Evolutionary conservation across 1,284 basidiomycete species (phyloP).

Genomic region (Filobasidium uniguttulatum): DNA sequence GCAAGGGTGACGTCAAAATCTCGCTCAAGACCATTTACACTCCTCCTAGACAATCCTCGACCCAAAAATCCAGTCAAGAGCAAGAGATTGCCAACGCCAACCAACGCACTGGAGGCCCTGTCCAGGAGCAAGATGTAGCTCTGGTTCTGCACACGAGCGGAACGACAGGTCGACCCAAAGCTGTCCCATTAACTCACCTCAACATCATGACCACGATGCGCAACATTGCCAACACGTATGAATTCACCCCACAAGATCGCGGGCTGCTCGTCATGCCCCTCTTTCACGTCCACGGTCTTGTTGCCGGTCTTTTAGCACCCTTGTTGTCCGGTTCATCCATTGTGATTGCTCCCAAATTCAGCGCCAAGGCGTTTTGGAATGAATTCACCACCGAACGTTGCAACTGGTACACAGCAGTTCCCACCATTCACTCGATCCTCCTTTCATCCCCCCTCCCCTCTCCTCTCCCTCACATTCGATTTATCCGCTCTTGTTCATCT

Average conservation of each 20-base stretch:
- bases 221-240: slow-evolving; percentile 48
- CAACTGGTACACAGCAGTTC: slow-evolving; percentile 44
- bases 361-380: slow-evolving; percentile 48
- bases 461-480: slow-evolving; percentile 37
- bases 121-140: slow-evolving; percentile 40
- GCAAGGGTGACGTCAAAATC: slow-evolving; percentile 15
- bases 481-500: slow-evolving; percentile 42
- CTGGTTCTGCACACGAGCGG: slow-evolving; percentile 45
- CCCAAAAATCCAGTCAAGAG: neutral
- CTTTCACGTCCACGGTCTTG: slow-evolving; percentile 47
- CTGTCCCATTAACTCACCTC: slow-evolving; percentile 48
- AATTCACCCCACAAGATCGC: slow-evolving; percentile 39
- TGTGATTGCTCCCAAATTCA: slow-evolving; percentile 48
- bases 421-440: slow-evolving; percentile 42
- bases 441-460: slow-evolving; percentile 34
- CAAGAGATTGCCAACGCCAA: slow-evolving; percentile 9
- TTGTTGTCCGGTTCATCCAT: slow-evolving; percentile 47
- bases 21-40: slow-evolving; percentile 7
- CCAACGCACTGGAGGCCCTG: slow-evolving; percentile 10
- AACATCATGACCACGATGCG: slow-evolving; percentile 49
- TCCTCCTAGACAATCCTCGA: neutral
- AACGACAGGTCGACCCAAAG: slow-evolving; percentile 47
- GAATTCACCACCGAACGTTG: slow-evolving; percentile 41
- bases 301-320: slow-evolving; percentile 50
- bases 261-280: slow-evolving; percentile 52